Percentiles rank a stretch among this genome's conserved stretches.
Conservation (phyloP, 2,329 filamentous ascomycete species). For the Colletotrichum tropicale region DNA sequence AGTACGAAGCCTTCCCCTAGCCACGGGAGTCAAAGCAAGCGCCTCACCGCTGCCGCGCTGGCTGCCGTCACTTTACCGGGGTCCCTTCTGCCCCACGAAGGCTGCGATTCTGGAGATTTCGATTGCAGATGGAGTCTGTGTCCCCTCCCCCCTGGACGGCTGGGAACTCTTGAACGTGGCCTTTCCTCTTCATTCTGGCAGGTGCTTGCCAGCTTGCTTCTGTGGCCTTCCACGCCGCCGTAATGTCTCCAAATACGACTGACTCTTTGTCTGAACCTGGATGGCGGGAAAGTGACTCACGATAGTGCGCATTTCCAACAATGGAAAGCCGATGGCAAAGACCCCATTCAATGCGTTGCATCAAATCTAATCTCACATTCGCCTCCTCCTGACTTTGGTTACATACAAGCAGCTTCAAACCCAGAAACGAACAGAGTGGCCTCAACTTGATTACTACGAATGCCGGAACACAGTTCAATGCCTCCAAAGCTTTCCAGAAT, state of each 20-base stretch:
- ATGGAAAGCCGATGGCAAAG: neutral
- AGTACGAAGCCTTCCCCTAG: neutral
- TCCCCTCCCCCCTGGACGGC: neutral
- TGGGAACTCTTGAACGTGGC: conserved; percentile 1
- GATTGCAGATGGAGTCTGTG: neutral
- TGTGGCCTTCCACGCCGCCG: neutral
- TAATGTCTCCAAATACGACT: neutral
- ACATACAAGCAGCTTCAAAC: neutral
- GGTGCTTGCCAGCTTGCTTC: neutral
- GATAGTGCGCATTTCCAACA: neutral
- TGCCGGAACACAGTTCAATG: neutral
- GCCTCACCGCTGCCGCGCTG: conserved; percentile 18
- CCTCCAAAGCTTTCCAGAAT: conserved; percentile 13
- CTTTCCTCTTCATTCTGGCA: neutral
- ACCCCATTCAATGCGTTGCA: neutral
- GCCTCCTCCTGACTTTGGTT: neutral
- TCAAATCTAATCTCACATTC: neutral
- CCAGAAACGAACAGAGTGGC: conserved; percentile 15
- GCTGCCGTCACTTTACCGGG: neutral
- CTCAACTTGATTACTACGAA: neutral
- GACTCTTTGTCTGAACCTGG: neutral
- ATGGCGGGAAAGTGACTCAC: neutral
- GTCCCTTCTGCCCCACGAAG: conserved; percentile 2
- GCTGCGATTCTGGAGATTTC: conserved; percentile 21
- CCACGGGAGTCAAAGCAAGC: conserved; percentile 4